Evolutionary conservation across 208 protist genomes (phyloP), one percentile per base, ranked within the genome.

Genomic region (Trypanosoma caninum): DNA sequence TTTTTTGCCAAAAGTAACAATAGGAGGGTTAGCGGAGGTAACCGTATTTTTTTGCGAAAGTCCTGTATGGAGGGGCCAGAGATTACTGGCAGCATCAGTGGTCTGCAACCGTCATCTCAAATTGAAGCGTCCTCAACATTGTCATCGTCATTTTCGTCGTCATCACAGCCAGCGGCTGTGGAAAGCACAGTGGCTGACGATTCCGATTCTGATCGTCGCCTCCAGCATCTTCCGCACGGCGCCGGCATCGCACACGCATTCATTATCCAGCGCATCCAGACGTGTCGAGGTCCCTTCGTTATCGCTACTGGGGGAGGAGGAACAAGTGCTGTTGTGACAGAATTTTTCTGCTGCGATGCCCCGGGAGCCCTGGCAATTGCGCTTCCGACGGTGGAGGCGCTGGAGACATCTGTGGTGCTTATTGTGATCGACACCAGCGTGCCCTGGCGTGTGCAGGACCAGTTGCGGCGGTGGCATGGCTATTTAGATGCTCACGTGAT

Each of bases 291-390:
- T 30, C 11, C 52, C 0, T 25, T 60, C 38, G 1, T 22, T 30
- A 10, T 8, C 28, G 14, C 5, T 14, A 28, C 22, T 45, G 41
- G 27, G 0, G 1, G 33, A 35, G 18, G 37, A 22, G 47, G 34
- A 27, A 53, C 23, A 51, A 42, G 37, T 20, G 34, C 70, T 20
- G 68, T 72, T 27, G 71, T 73, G 3, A 77, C 76, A 9, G 89
- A 92, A 62, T 91, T 91, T 44, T 95, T 88, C 57, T 91, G 85
- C 68, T 95, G 89, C 59, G 89, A 95, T 70, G 74, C 67, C 20
- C 73, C 77, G 3, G 84, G 84, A 42, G 84, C 81, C 23, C 69
- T 95, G n/a, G 27, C 74, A 31, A 75, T 74, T 52, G 89, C 89
- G 20, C 69, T 95, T 27, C 89, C 89, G 9, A 79, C 78, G 6